phyloP scores from a whole-genome alignment of 2,329 filamentous ascomycete species.

The Aspergillus pseudoterreus region DNA sequence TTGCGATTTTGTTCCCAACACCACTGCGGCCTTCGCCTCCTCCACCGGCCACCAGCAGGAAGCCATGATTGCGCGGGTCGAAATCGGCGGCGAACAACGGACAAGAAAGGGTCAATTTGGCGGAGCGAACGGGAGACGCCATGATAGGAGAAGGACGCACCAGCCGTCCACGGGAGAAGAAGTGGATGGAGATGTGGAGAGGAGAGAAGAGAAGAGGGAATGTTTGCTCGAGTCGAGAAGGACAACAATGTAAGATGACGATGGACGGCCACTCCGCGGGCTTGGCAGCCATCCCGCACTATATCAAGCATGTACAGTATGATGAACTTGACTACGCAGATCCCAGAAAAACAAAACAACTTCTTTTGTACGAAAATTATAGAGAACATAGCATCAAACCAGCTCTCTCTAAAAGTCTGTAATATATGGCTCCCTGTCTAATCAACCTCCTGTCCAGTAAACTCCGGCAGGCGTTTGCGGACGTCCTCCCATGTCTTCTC shows the following conservation, averaged over 20 bases:
- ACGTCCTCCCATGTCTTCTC: constrained; percentile 68
- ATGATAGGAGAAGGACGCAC: constrained; percentile 20
- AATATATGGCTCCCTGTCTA: constrained; percentile 21
- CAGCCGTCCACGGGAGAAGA: constrained; percentile 1
- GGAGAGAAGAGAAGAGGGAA: constrained; percentile 11
- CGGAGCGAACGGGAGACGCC: constrained; percentile 40
- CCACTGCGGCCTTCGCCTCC: constrained; percentile 78
- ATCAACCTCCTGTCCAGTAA: constrained; percentile 68
- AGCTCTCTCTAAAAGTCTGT: not conserved
- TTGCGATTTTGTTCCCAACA: constrained; percentile 80
- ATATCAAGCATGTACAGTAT: not conserved
- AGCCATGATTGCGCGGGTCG: constrained; percentile 71
- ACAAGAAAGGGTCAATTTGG: constrained; percentile 70
- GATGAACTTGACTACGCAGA: not conserved
- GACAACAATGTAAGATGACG: not conserved
- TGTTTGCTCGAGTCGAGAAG: constrained; percentile 5
- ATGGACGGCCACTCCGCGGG: not conserved
- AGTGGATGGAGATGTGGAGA: not conserved
- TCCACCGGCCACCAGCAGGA: constrained; percentile 79
- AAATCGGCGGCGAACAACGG: constrained; percentile 87
- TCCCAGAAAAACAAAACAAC: too few relatives aligned
- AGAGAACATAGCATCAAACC: not conserved
- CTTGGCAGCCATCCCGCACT: not conserved
- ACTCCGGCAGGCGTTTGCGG: constrained; percentile 73
- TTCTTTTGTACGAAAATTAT: not conserved